phyloP scores from a whole-genome alignment of 2,329 filamentous ascomycete genomes.

The Aspergillus phoenicis region DNA sequence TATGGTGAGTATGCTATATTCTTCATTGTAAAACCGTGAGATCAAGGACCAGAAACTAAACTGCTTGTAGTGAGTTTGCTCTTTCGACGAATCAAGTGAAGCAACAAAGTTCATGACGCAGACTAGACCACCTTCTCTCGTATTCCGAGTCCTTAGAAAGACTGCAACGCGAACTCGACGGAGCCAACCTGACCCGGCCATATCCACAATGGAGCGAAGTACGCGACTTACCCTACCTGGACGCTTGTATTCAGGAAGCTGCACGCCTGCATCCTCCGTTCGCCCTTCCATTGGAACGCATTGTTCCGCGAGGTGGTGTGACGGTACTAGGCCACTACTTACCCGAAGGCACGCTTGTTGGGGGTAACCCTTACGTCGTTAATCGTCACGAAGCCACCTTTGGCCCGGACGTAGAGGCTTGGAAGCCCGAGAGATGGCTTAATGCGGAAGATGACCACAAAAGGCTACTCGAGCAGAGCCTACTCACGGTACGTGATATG shows the following conservation, averaged over 20 bases:
- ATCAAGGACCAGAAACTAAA: constrained; percentile 17
- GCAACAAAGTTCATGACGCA: not conserved
- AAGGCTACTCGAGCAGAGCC: not conserved
- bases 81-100: not conserved
- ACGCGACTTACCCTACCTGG: constrained; percentile 47
- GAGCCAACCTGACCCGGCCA: not conserved
- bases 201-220: constrained; percentile 20
- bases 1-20: constrained; percentile 9
- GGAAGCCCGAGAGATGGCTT: constrained; percentile 33
- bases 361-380: constrained; percentile 20
- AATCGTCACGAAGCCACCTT: constrained; percentile 24
- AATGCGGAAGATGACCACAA: not conserved
- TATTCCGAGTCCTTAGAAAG: constrained; percentile 23
- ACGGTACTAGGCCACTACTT: constrained; percentile 10
- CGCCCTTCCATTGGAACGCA: constrained; percentile 24
- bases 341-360: constrained; percentile 16
- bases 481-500: not conserved
- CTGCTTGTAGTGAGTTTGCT: not conserved
- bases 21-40: no score
- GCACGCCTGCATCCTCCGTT: constrained; percentile 46
- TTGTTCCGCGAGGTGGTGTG: constrained; percentile 11
- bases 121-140: constrained; percentile 21
- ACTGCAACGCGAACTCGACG: constrained; percentile 21
- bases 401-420: constrained; percentile 25
- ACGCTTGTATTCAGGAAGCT: constrained; percentile 54